Evolutionary conservation across 768 basidiomycete species (phyloP).

Genomic region (Mycena sanguinolenta): DNA sequence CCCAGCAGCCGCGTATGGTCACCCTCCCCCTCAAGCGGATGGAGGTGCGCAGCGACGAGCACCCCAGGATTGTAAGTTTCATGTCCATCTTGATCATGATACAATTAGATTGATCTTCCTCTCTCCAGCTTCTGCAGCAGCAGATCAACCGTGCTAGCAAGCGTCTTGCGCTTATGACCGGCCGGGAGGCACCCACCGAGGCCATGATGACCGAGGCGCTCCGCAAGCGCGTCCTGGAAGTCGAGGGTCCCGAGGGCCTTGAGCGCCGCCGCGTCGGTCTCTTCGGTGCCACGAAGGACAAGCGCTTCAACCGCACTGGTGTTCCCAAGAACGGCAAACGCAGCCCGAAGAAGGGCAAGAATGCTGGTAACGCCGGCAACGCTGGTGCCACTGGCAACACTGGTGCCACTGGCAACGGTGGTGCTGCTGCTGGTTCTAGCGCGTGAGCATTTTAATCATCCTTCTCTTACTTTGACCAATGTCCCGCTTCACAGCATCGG

Average conservation of each 20-base stretch:
- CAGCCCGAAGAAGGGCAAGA: conserved; percentile 16
- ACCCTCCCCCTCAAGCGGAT: conserved; percentile 61
- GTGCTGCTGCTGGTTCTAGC: conserved; percentile 17
- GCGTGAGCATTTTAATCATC: neutral
- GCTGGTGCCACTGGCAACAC: conserved; percentile 22
- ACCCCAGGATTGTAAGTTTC: conserved; percentile 54
- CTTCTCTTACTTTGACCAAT: neutral
- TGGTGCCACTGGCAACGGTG: conserved; percentile 20
- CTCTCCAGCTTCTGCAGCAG: conserved; percentile 72
- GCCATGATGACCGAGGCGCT: conserved; percentile 62
- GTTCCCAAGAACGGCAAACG: conserved; percentile 34
- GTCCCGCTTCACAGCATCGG: conserved; percentile 13
- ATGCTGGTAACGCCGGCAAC: conserved; percentile 15
- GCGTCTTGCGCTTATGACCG: conserved; percentile 79
- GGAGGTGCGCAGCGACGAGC: conserved; percentile 43
- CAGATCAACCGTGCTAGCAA: conserved; percentile 74
- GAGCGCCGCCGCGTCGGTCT: conserved; percentile 33
- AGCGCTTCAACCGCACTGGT: conserved; percentile 53
- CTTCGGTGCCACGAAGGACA: conserved; percentile 31
- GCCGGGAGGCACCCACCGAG: conserved; percentile 64
- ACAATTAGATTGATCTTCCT: conserved; percentile 7
- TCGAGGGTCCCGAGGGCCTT: conserved; percentile 51
- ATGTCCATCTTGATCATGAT: neutral
- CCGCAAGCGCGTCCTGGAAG: conserved; percentile 60
- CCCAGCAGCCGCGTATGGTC: conserved; percentile 51